These are phyloP conservation scores for Stevia rebaudiana DNA, from an alignment of 140 eudicot genomes.

Conservation along the genomic window DNA sequence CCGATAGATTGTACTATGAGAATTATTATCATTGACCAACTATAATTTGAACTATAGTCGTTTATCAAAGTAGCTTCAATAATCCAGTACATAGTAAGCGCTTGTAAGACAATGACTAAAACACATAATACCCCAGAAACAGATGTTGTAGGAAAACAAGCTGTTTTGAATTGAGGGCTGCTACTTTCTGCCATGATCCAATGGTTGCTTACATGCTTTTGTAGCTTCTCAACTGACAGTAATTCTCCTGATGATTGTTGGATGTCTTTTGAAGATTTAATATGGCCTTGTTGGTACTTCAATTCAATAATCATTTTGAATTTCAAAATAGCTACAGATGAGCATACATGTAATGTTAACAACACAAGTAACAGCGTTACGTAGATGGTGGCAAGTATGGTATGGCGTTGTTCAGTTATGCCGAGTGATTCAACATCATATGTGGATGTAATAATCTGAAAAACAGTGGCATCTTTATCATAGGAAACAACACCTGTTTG, in stretches of 20 bases:
- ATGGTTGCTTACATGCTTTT: background rate
- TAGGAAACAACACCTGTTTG: slow-evolving; percentile 1
- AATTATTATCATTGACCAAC: background rate
- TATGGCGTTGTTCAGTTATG: background rate
- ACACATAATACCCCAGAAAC: slow-evolving; percentile 2
- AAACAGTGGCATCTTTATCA: background rate
- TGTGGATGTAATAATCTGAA: background rate
- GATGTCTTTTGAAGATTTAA: background rate
- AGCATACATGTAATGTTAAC: slow-evolving; percentile 1
- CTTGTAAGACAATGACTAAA: background rate
- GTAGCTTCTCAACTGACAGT: background rate
- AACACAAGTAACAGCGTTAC: background rate
- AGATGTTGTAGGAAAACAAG: background rate
- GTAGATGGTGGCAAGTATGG: background rate
- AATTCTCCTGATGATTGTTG: background rate
- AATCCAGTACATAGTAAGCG: background rate
- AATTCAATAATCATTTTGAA: background rate
- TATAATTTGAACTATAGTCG: background rate
- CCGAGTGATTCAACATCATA: background rate
- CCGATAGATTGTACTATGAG: slow-evolving; percentile 1
- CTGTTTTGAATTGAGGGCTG: background rate
- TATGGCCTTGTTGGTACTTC: background rate
- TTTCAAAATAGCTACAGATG: background rate
- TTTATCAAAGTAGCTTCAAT: background rate
- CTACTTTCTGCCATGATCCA: slow-evolving; percentile 8